A percentile compares a stretch with the other conserved stretches of the same genome.
Conservation (phyloP, 164 flowering plant species). For the Tetracentron sinense region DNA sequence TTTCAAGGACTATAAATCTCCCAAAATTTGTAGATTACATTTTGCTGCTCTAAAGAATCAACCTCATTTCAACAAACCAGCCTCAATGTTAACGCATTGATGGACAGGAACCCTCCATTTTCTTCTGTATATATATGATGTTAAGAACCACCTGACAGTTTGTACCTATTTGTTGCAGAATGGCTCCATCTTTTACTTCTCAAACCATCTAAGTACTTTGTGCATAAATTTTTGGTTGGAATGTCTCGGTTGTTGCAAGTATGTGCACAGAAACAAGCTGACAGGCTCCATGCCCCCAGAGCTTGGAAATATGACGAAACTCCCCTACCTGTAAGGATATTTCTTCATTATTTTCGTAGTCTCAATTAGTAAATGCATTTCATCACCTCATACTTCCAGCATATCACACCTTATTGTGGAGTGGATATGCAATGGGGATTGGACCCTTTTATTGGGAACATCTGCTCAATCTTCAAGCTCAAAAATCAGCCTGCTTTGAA, state of each 20-base stretch:
- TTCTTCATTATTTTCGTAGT: neutral
- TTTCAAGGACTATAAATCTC: neutral
- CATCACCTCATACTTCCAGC: neutral
- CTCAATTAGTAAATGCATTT: no score
- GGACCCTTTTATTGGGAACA: neutral
- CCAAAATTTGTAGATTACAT: neutral
- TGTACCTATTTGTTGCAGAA: no score
- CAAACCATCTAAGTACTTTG: no score
- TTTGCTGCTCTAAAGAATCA: neutral
- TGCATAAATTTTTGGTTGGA: neutral
- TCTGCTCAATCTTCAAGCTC: neutral
- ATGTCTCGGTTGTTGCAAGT: conserved; percentile 35
- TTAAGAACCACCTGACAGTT: neutral
- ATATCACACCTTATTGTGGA: neutral
- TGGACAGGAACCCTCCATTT: neutral
- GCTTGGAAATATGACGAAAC: conserved; percentile 95
- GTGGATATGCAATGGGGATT: neutral
- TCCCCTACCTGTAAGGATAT: conserved; percentile 71
- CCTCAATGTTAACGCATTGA: neutral
- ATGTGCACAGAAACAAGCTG: conserved; percentile 83
- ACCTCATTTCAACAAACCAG: neutral
- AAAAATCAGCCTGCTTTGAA: neutral
- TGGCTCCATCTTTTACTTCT: no score
- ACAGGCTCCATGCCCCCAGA: conserved; percentile 85
- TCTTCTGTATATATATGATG: no score